phyloP scores from a whole-genome alignment of 169 alveolate species.

The Cryptosporidium ubiquitum region DNA sequence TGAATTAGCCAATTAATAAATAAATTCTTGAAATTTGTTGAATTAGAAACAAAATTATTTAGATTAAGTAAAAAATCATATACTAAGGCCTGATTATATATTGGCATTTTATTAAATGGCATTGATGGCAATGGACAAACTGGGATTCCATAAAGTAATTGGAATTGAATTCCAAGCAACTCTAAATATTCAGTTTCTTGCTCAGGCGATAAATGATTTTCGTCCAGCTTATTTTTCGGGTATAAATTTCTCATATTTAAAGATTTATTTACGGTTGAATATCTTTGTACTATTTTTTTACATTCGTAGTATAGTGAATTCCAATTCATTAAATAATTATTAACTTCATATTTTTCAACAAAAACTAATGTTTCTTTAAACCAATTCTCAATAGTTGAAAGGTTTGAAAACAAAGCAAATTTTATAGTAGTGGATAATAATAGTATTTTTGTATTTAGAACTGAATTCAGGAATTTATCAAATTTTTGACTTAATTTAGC shows the following conservation, averaged over 20 bases:
- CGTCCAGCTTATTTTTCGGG: background rate
- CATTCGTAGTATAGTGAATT: slow-evolving; percentile 1
- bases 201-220: background rate
- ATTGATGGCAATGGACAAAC: slow-evolving; percentile 60
- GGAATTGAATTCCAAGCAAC: slow-evolving; percentile 50
- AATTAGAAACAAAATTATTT: background rate
- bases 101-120: slow-evolving; percentile 47
- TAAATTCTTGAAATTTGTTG: slow-evolving; percentile 1
- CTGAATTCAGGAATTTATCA: background rate
- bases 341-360: background rate
- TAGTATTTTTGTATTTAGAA: background rate
- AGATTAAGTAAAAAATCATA: background rate
- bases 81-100: slow-evolving; percentile 4
- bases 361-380: slow-evolving; percentile 3
- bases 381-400: slow-evolving; percentile 17
- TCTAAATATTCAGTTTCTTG: slow-evolving; percentile 66
- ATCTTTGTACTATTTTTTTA: background rate
- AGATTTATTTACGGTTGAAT: background rate
- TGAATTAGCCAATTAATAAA: background rate
- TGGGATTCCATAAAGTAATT: slow-evolving; percentile 56
- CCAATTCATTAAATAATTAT: background rate
- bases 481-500: background rate
- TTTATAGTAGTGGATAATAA: background rate
- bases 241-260: background rate
- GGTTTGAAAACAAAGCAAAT: slow-evolving; percentile 16